Percentiles rank a stretch among this genome's conserved stretches.
Evolutionary conservation across 495 filamentous ascomycete genomes (phyloP).

Genomic region (Xanthoparmelia taractica): DNA sequence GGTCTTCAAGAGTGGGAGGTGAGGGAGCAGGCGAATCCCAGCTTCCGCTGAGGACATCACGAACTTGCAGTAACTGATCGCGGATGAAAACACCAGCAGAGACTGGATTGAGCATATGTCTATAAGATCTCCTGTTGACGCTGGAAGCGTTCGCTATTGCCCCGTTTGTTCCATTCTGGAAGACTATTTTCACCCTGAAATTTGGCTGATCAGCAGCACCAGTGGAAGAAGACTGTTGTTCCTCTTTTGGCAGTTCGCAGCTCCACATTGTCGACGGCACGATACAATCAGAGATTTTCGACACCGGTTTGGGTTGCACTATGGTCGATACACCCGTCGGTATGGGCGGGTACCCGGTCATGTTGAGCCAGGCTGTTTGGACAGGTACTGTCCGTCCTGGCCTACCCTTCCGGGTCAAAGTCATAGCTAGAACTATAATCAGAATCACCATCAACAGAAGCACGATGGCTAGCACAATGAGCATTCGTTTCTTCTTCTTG

Average conservation of each 20-base stretch:
- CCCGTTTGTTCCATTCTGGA: constrained; percentile 58
- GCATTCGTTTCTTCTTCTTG: constrained; percentile 55
- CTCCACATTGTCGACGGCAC: constrained; percentile 67
- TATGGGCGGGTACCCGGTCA: constrained; percentile 80
- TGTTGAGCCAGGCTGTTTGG: constrained; percentile 64
- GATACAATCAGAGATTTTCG: constrained; percentile 56
- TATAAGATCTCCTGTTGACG: constrained; percentile 20
- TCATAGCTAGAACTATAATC: constrained; percentile 51
- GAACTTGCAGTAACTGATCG: constrained; percentile 24
- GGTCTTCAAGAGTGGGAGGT: constrained; percentile 59
- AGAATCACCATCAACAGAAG: constrained; percentile 53
- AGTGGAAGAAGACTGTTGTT: constrained; percentile 52
- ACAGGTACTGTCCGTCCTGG: constrained; percentile 32
- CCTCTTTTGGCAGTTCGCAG: constrained; percentile 70
- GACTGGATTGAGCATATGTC: constrained; percentile 28
- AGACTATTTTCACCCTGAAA: constrained; percentile 72
- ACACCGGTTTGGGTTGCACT: constrained; percentile 52
- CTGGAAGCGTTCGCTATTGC: constrained; percentile 26
- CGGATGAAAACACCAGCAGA: constrained; percentile 31
- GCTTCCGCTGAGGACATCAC: constrained; percentile 25
- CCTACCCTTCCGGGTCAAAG: constrained; percentile 42
- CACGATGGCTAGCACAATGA: constrained; percentile 43
- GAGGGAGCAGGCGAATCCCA: constrained; percentile 51
- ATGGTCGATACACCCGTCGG: constrained; percentile 75
- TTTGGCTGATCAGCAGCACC: constrained; percentile 60